A percentile compares a stretch with the other conserved stretches of the same genome.
Evolutionary conservation across 805 yeast species (phyloP).

Genomic region (Crinitomyces ghanaensis): DNA sequence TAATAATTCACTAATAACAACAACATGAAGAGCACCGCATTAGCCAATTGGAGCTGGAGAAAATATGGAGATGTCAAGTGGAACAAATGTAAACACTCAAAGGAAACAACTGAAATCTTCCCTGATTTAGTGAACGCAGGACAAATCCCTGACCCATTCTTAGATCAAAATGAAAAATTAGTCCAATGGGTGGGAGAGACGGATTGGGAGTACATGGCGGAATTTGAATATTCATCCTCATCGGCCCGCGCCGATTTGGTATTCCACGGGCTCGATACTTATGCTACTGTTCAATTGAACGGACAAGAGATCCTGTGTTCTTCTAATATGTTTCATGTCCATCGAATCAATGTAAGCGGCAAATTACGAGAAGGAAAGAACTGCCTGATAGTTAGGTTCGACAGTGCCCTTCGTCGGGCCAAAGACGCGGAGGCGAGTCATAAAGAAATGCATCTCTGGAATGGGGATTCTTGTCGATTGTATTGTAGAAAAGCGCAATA

Average conservation of each 20-base stretch:
- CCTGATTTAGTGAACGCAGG: conserved; percentile 31
- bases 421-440: conserved; percentile 26
- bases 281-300: conserved; percentile 33
- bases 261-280: conserved; percentile 36
- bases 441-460: conserved; percentile 26
- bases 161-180: conserved; percentile 31
- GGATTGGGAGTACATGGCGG: conserved; percentile 38
- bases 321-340: conserved; percentile 35
- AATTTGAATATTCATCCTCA: conserved; percentile 11
- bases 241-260: conserved; percentile 20
- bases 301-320: conserved; percentile 27
- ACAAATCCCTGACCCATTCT: conserved; percentile 36
- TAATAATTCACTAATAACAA: too few species aligned
- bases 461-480: conserved; percentile 35
- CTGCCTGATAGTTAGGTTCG: conserved; percentile 28
- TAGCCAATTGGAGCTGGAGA: conserved; percentile 13
- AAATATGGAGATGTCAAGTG: conserved; percentile 12
- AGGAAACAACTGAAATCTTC: conserved; percentile 28
- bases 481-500: conserved; percentile 42
- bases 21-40: conserved; percentile 1
- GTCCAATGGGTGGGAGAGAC: conserved; percentile 41
- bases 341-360: conserved; percentile 23
- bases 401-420: conserved; percentile 29
- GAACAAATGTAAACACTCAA: conserved; percentile 10
- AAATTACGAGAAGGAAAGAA: conserved; percentile 20